Evolutionary conservation across 768 basidiomycete species (phyloP), one percentile per base, ranked within the genome.

Genomic region (Boletus insuetus): DNA sequence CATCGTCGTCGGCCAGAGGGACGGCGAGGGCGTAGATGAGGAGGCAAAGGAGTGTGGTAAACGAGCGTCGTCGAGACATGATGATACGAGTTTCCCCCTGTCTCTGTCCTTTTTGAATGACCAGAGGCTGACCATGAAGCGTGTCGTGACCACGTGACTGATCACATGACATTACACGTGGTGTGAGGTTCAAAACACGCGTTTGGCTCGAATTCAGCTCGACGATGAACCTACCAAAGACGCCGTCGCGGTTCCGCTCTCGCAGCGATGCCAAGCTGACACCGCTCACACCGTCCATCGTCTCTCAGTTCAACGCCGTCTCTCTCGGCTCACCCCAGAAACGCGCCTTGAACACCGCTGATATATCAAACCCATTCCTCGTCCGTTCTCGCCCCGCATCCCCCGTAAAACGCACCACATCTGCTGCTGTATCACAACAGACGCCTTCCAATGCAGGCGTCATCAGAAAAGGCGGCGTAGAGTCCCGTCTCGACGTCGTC

Each of bases 401-500:
- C 3, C 89, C 89, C 2, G 74, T 84, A 11, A 91, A 91, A 68
- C 78, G 85, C 12, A 69, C 80, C 2, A 78, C 79, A 0, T 74
- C 75, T 4, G 71, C 77, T 49, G 78, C 82, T 26, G 73, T 79
- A 13, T 73, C 83, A 39, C 76, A 75, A 0, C 35, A 14, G 14
- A 72, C 87, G 8, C 77, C 83, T 50, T 77, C 82, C 3, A 88
- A 89, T 63, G 85, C 86, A 0, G 82, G 90, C 7, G 81, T 93
- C 17, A 86, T 92, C 59, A 75, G 88, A 37, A 87, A 82, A 57
- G 90, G 90, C 40, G 89, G 89, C 9, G 70, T 91, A 12, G 90
- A 93, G 66, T 86, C 85, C 58, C 78, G 87, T 53, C 74, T 91
- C 16, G 85, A 92, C 44, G 87, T 91, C 20, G 82, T 92, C 52